Conservation (phyloP, 208 protist species). For the Polymyxa betae region DNA sequence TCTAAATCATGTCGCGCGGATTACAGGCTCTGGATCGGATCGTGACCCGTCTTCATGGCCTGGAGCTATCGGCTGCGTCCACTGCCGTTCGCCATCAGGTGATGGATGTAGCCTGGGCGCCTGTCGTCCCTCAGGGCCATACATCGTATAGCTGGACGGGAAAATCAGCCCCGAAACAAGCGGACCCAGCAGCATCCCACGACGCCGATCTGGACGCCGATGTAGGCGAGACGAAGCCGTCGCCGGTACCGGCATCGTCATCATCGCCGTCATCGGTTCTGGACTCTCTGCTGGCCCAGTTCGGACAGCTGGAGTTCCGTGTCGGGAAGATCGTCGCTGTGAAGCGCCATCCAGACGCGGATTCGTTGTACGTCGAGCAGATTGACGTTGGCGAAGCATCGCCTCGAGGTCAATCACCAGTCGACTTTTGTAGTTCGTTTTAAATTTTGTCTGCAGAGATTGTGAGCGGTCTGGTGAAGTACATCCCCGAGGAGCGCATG, state of each 20-base stretch:
- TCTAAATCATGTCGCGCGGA: background rate
- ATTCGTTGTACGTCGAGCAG: slow-evolving; percentile 49
- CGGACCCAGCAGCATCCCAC: background rate
- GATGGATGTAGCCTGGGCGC: background rate
- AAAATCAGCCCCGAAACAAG: background rate
- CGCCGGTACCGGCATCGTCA: background rate
- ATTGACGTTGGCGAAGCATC: slow-evolving; percentile 19
- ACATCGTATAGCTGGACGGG: slow-evolving; percentile 24
- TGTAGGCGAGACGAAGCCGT: background rate
- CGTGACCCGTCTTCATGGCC: background rate
- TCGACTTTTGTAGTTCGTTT: background rate
- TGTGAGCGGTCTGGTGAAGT: slow-evolving; percentile 9
- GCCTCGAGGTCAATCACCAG: slow-evolving; percentile 4
- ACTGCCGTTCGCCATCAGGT: background rate
- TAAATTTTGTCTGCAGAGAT: background rate
- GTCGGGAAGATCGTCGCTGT: slow-evolving; percentile 7
- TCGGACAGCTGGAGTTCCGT: slow-evolving; percentile 44
- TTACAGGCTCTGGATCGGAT: background rate
- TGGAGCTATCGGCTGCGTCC: background rate
- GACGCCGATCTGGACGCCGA: background rate
- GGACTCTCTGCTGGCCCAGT: background rate
- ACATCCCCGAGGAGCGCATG: slow-evolving; percentile 13
- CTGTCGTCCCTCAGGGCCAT: background rate
- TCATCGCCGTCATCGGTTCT: background rate
- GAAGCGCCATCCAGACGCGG: background rate